Evolutionary conservation across 2,329 filamentous ascomycete genomes (phyloP), one percentile per base, ranked within the genome.

Genomic region (Ustulina deusta): DNA sequence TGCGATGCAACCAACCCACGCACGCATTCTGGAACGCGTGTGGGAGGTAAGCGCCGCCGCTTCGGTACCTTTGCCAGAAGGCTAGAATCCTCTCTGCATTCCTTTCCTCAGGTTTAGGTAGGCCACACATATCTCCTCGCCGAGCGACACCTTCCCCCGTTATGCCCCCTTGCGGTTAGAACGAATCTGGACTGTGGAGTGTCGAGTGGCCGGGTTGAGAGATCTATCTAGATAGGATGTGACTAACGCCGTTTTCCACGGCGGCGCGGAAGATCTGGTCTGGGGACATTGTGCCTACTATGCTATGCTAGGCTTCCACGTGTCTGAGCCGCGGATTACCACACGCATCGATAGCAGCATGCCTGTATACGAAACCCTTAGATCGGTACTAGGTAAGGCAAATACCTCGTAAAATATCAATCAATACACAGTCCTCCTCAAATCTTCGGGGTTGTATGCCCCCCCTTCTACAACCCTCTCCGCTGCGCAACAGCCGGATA

Each of bases 121-220:
- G 32, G 29, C 25, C 9, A 2, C 32, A 9, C 52, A 17, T 40
- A 1, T 1, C 36, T 27, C 13, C 32, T 29, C 49, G 22, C 36
- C 36, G 13, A n/a, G 9, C 7, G 22, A 42, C n/a, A 13, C 10
- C n/a, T 38, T 36, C 6, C 9, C n/a, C n/a, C 49, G 11, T 49
- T 49, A 34, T 56, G 34, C 20, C 54, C 54, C 5, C 15, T 56
- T 56, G 54, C 20, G 17, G 54, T 56, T 56, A 56, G 54, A 17
- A 42, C 34, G 11, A 15, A 42, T 56, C 34, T 27, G 11, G 9
- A 34, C 17, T 52, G 15, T 32, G 32, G 48, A 40, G 27, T 13
- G 13, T 40, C 10, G 38, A 36, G n/a, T 27, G n/a, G 29, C 36
- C 0, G 32, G 3, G n/a, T 6, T 11, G 46, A 6, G 32, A 34